A percentile compares a stretch with the other conserved stretches of the same genome.
Conservation (phyloP, 1,139 yeast species). For the Yamadazyma diddensiae region DNA sequence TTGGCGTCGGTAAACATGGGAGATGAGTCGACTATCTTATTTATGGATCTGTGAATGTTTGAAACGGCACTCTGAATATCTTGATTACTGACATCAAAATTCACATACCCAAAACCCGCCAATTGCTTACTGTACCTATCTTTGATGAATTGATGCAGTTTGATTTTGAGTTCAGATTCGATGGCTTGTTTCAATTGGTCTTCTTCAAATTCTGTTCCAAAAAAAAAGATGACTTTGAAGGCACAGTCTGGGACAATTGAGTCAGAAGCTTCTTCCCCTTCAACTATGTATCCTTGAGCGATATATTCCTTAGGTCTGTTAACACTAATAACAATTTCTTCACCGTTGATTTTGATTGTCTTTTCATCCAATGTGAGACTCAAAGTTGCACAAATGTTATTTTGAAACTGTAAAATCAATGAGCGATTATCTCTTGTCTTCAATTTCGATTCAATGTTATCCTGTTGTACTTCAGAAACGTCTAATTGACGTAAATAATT, state of each 20-base stretch:
- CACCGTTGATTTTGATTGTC: constrained; percentile 19
- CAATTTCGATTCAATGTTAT: constrained; percentile 32
- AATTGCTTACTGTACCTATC: constrained; percentile 38
- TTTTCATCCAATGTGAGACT: constrained; percentile 46
- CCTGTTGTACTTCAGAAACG: constrained; percentile 17
- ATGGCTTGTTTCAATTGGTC: constrained; percentile 25
- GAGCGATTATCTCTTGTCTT: constrained; percentile 35
- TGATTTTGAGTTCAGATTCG: constrained; percentile 21
- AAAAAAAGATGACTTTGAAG: constrained; percentile 29
- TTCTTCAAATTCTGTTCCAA: constrained; percentile 25
- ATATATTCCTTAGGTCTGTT: constrained; percentile 66
- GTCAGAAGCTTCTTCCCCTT: constrained; percentile 7
- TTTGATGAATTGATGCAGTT: constrained; percentile 30
- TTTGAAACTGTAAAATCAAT: constrained; percentile 52
- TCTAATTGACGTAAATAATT: constrained; percentile 39
- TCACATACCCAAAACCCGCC: constrained; percentile 40
- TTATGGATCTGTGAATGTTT: constrained; percentile 15
- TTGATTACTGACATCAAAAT: constrained; percentile 24
- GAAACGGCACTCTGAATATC: constrained; percentile 14
- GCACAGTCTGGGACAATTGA: constrained; percentile 32
- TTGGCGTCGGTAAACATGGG: constrained; percentile 21
- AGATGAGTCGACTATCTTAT: constrained; percentile 7
- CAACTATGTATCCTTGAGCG: constrained; percentile 26
- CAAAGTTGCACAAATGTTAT: constrained; percentile 58
- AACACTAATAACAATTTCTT: constrained; percentile 26